Base-by-base conservation (phyloP, 2,329 filamentous ascomycete species). In the Aspergillus floridensis region DNA sequence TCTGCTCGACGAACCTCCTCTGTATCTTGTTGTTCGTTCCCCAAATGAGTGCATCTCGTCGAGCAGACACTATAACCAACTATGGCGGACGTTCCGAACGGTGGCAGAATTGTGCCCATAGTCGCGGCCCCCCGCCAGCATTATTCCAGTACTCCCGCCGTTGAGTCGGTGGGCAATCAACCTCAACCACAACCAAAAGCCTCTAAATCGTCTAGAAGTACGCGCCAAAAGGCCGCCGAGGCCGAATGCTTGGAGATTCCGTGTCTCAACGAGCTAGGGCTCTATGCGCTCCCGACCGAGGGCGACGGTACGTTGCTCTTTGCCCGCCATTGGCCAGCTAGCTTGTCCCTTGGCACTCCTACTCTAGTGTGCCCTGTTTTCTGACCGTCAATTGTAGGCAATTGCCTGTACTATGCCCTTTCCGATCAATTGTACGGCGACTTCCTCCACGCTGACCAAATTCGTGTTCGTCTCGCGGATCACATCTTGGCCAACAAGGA, bases 381-480 rank as follows among this genome's bases (percentile, higher is more conserved):
- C 63, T 72, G 60, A 72, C 68, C 63, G 60, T 63, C 60, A 56
- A 21, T 50, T 51, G 38, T 59, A 89, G 87, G 86, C 66, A 89
- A 89, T 76, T 89, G 87, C 73, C 81, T 89, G 41, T 89, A 89
- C 77, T 85, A 86, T 73, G 86, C 86, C 62, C 79, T 89, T 44
- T 86, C 85, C 63, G 86, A 89, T 70, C 86, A 90, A 77, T 73
- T 89, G 55, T 88, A 85, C 70, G 87, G 86, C 63, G 75, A 83
- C 68, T 83, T 86, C 68, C 76, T 80, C 60, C 78, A 82, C 63
- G 84, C 86, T 68, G 71, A 76, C 57, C 78, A 84, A 65, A 86
- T 90, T 66, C 86, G 88, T 53, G 76, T 78, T 52, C 76, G 74
- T 49, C 81, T 88, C 53, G 84, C 88, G 64, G 74, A 82, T 59